Base-by-base conservation (phyloP, 208 protist genomes). In the Trypanosoma platydactyli region DNA sequence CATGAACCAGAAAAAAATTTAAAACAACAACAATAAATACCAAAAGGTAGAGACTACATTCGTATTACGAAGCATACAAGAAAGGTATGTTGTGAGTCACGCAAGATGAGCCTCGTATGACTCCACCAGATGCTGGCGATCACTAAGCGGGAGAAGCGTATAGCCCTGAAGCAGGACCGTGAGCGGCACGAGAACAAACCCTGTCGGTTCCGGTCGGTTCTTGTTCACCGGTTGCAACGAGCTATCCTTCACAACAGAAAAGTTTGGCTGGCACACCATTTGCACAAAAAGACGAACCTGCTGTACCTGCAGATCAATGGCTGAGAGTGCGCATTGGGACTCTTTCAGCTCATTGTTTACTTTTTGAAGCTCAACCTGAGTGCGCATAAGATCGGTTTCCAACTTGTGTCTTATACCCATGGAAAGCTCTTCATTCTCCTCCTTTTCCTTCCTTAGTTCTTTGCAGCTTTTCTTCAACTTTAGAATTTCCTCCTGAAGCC, bases 121-220 rank as follows among this genome's bases (percentile, higher is more conserved):
- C 13, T 82, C 73, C 61, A 94, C 85, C 12, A 94, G 70, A 48
- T 81, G 71, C 18, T 81, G 68, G 6, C 86, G 80, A 44, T 92
- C 81, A n/a, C 64, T 67, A 45, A 76, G 71, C 1, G 86, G 77
- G 9, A 95, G 74, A 22, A 95, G 71, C 9, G 84, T 78, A 72
- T 92, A 95, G 22, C 89, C 89, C 55, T 95, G 83, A 35, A 95
- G 76, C 42, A 95, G 56, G 44, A 89, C 73, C 0, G 73, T 68
- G 18, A 95, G 67, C 18, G 89, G 89, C 15, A 95, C 79, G 16
- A 95, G 71, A 20, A 95, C 89, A 68, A 87, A 95, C 15, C 89
- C 89, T 16, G 82, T 80, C 20, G 89, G 86, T 45, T 84, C 80
- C n/a, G 71, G 45, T 12, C 86, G 72, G 40, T 84, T 62, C 59